A percentile compares a stretch with the other conserved stretches of the same genome.
Evolutionary conservation across 2,329 filamentous ascomycete genomes (phyloP).

Genomic region (Cryphonectria naterciae): DNA sequence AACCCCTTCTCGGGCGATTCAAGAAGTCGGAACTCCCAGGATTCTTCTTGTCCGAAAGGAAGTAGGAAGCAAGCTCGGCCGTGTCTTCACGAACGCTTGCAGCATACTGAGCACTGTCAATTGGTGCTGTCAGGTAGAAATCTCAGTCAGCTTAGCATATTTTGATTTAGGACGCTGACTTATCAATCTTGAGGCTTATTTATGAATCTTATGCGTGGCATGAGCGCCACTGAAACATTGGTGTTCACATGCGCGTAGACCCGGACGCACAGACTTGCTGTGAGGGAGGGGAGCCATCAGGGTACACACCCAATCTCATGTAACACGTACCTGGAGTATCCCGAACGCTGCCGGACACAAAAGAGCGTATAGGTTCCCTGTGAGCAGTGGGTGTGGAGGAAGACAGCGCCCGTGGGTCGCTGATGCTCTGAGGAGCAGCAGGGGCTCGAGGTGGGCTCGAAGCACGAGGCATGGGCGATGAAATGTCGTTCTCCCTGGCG

Average conservation of each 20-base stretch:
- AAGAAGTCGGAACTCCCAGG: slow-evolving; percentile 52
- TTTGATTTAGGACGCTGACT: neutral
- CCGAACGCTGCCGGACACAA: slow-evolving; percentile 68
- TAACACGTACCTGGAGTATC: slow-evolving; percentile 57
- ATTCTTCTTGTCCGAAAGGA: slow-evolving; percentile 67
- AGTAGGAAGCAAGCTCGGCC: slow-evolving; percentile 82
- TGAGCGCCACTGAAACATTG: neutral
- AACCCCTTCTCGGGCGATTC: slow-evolving; percentile 37
- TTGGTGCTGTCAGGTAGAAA: slow-evolving; percentile 45
- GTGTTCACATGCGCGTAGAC: neutral
- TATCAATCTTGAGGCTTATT: neutral
- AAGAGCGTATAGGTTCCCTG: slow-evolving; percentile 72
- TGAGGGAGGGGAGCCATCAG: slow-evolving; percentile 18
- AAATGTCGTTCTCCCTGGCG: slow-evolving; percentile 38
- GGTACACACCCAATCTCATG: slow-evolving; percentile 5
- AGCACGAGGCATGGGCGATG: slow-evolving; percentile 30
- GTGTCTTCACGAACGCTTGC: slow-evolving; percentile 84
- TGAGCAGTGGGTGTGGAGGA: slow-evolving; percentile 49
- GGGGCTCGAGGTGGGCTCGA: slow-evolving; percentile 30
- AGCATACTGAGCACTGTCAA: slow-evolving; percentile 75
- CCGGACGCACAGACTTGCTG: neutral
- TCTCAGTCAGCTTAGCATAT: slow-evolving; percentile 19
- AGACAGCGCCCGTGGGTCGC: slow-evolving; percentile 43
- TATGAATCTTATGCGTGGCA: neutral
- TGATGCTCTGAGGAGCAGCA: slow-evolving; percentile 32